These are phyloP conservation scores for Scleroderma bovista DNA, from an alignment of 768 basidiomycete genomes.

Conservation along the genomic window DNA sequence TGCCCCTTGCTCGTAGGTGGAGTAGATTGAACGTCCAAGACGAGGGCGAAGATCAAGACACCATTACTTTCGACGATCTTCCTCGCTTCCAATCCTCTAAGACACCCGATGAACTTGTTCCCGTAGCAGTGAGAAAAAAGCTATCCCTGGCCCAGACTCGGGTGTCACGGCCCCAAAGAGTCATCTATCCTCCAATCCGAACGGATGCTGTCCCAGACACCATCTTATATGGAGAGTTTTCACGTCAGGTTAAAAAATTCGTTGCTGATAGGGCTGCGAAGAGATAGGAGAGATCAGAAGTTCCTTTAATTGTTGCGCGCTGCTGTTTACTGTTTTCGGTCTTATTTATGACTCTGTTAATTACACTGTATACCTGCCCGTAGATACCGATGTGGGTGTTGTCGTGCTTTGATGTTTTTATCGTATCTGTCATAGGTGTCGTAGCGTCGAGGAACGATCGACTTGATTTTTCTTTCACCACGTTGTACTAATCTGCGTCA, in stretches of 20 bases:
- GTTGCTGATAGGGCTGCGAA: slow-evolving; percentile 13
- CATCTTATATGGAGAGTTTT: slow-evolving; percentile 19
- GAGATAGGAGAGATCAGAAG: background rate
- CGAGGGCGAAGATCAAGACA: slow-evolving; percentile 9
- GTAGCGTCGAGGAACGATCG: too few species aligned
- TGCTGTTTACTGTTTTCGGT: background rate
- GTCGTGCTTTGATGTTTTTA: background rate
- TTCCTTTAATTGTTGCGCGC: background rate
- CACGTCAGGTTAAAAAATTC: slow-evolving; percentile 18
- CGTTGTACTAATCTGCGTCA: too few species aligned
- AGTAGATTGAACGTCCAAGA: slow-evolving; percentile 23
- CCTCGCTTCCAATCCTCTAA: background rate
- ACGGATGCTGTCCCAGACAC: slow-evolving; percentile 10
- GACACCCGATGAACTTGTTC: background rate
- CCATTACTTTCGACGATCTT: slow-evolving; percentile 22
- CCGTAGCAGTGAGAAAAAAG: slow-evolving; percentile 12
- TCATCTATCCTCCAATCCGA: slow-evolving; percentile 11
- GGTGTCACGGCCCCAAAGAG: slow-evolving; percentile 21
- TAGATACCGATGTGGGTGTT: background rate
- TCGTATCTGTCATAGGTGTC: too few species aligned
- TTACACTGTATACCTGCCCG: background rate
- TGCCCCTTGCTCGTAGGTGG: slow-evolving; percentile 26
- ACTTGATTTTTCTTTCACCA: too few species aligned
- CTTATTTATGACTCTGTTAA: background rate
- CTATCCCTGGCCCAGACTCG: background rate